Base-by-base conservation (phyloP, 2,329 filamentous ascomycete species). In the Penicillium digitatum region DNA sequence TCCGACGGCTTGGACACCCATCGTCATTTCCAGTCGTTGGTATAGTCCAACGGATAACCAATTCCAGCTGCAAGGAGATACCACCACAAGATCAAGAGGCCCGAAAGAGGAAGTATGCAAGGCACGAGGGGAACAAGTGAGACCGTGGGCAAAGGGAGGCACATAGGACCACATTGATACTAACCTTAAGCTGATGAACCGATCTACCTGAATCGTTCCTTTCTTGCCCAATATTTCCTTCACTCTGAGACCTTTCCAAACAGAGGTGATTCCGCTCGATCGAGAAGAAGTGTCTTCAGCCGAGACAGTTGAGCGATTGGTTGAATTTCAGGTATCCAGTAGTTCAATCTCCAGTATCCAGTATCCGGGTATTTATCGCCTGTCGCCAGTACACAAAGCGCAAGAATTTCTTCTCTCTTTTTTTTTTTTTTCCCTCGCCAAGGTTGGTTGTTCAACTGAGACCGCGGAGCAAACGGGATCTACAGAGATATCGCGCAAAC, bases 51-150 rank as follows among this genome's bases (percentile, higher is more conserved):
- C 58, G 59, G 55, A 62, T 62, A 70, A 70, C 64, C 63, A 69
- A 29, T 24, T 31, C 26, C 48, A 48, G 43, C 66, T 66, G 69
- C 69, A 72, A 72, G 69, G 69, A 68, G 67, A 63, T 62, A 57
- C 50, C 55, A n/a, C n/a, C 60, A 60, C 55, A 57, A 52, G 39
- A 44, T 27, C 29, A 35, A 40, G 51, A 40, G 51, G 55, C 6
- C 57, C 56, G 39, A 60, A 67, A 69, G 50, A 65, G 63, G 60
- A 62, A 56, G 39, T 59, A 72, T 71, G 69, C 70, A 72, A 72
- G 70, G 70, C 69, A 72, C 67, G 59, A 60, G 60, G 62, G 54
- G 57, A 35, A 39, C 29, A 51, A 59, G 52, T 63, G 62, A 65
- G 63, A 63, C 60, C 62, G 64, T 64, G 64, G 62, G 60, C 63